A percentile compares a stretch with the other conserved stretches of the same genome.
Evolutionary conservation across 768 basidiomycete genomes (phyloP).

Genomic region (Lentinula aciculospora): DNA sequence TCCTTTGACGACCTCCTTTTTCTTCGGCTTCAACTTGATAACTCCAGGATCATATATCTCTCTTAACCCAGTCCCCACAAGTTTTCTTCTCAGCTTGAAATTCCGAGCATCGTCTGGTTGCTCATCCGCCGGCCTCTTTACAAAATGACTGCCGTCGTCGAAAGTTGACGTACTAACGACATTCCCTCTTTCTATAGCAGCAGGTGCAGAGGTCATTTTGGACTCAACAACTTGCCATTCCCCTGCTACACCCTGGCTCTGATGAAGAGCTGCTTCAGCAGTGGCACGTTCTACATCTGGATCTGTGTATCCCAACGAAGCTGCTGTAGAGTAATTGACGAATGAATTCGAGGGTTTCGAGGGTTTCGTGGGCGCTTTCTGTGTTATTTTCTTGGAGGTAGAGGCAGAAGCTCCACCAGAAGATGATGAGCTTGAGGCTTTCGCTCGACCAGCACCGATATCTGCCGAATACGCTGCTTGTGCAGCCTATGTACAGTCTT

Average conservation of each 20-base stretch:
- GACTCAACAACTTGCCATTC: conserved; percentile 67
- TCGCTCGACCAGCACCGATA: conserved; percentile 61
- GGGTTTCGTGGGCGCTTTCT: conserved; percentile 38
- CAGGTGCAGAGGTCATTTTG: conserved; percentile 10
- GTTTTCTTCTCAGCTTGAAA: conserved; percentile 69
- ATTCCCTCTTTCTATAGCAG: neutral
- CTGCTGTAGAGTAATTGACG: conserved; percentile 85
- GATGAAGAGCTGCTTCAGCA: conserved; percentile 55
- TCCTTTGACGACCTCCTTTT: conserved; percentile 25
- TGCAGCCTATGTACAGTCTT: conserved; percentile 50
- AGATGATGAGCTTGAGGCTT: conserved; percentile 16
- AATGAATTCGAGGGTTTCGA: conserved; percentile 58
- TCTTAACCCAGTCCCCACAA: conserved; percentile 52
- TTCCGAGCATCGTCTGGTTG: conserved; percentile 41
- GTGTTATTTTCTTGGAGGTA: conserved; percentile 27
- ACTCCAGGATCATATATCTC: conserved; percentile 79
- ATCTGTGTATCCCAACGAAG: conserved; percentile 74
- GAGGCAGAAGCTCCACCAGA: conserved; percentile 17
- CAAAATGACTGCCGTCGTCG: conserved; percentile 14
- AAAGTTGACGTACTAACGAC: conserved; percentile 7
- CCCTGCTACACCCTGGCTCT: conserved; percentile 66
- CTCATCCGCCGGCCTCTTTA: conserved; percentile 35
- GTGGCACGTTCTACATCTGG: conserved; percentile 63
- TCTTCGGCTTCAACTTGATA: conserved; percentile 62
- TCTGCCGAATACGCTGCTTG: conserved; percentile 76